phyloP scores from a whole-genome alignment of 1,284 basidiomycete genomes.

The Trametes sp. region DNA sequence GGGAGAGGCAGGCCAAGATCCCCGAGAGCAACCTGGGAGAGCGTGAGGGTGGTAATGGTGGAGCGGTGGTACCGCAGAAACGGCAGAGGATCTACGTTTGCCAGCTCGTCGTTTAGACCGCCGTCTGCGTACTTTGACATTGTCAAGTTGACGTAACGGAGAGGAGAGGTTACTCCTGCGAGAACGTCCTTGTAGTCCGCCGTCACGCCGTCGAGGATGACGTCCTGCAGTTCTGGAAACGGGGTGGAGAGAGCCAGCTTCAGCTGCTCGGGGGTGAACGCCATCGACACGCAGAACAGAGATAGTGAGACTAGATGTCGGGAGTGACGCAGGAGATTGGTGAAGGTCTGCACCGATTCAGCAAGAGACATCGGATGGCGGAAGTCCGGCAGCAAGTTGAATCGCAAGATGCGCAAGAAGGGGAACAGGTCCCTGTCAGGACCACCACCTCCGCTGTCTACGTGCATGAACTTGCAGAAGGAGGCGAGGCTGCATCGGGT shows the following conservation, averaged over 20 bases:
- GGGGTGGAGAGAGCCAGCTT: neutral
- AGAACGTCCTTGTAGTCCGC: neutral
- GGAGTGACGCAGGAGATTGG: neutral
- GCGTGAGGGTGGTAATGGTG: neutral
- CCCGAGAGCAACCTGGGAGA: neutral
- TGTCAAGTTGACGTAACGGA: neutral
- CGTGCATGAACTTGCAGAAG: slow-evolving; percentile 1
- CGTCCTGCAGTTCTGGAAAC: neutral
- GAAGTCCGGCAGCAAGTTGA: neutral
- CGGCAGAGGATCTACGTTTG: neutral
- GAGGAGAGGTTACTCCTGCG: neutral
- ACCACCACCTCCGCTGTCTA: neutral
- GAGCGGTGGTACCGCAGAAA: slow-evolving; percentile 3
- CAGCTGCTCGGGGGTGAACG: slow-evolving; percentile 1
- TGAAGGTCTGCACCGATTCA: neutral
- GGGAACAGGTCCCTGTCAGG: neutral
- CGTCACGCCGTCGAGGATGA: neutral
- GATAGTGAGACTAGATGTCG: neutral
- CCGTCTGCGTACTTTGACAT: neutral
- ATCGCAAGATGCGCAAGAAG: neutral
- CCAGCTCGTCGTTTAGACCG: neutral
- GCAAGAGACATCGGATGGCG: neutral
- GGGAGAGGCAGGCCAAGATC: neutral
- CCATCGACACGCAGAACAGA: neutral
- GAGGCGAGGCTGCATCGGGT: neutral